Conservation (phyloP, 257 asterid species). For the Solanum piurae region DNA sequence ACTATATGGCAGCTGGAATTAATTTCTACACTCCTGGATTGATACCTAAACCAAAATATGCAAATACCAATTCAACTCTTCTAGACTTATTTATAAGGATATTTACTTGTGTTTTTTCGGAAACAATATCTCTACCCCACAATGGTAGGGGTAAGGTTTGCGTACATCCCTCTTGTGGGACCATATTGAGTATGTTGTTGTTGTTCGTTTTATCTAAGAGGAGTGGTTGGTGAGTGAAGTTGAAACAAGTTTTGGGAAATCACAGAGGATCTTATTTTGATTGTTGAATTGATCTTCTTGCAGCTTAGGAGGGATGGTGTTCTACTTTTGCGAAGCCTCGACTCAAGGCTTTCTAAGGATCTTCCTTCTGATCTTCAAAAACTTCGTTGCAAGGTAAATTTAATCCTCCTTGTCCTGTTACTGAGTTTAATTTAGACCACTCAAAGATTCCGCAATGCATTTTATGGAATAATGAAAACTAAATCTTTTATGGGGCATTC, state of each 20-base stretch:
- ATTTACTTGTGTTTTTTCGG: neutral
- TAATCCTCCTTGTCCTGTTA: neutral
- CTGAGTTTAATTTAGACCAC: neutral
- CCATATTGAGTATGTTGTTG: neutral
- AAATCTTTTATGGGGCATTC: neutral
- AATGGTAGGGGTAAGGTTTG: neutral
- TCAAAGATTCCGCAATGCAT: neutral
- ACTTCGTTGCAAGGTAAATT: conserved; percentile 91
- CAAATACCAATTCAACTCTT: neutral
- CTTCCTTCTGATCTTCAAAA: conserved; percentile 96
- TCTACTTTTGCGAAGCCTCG: conserved; percentile 70
- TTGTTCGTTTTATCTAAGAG: neutral
- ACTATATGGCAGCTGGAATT: neutral
- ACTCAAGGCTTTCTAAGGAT: conserved; percentile 91
- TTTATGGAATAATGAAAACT: neutral
- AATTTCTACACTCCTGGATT: neutral
- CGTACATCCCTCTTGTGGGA: neutral
- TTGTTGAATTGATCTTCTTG: conserved; percentile 9
- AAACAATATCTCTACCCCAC: neutral
- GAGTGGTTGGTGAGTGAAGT: neutral
- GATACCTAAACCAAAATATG: neutral
- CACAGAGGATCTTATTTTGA: neutral
- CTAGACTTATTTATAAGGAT: neutral
- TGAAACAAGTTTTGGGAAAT: neutral
- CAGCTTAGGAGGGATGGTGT: conserved; percentile 91